A percentile compares a stretch with the other conserved stretches of the same genome.
Conservation (phyloP, 305 asterid genomes). For the Fraxinus sp. region DNA sequence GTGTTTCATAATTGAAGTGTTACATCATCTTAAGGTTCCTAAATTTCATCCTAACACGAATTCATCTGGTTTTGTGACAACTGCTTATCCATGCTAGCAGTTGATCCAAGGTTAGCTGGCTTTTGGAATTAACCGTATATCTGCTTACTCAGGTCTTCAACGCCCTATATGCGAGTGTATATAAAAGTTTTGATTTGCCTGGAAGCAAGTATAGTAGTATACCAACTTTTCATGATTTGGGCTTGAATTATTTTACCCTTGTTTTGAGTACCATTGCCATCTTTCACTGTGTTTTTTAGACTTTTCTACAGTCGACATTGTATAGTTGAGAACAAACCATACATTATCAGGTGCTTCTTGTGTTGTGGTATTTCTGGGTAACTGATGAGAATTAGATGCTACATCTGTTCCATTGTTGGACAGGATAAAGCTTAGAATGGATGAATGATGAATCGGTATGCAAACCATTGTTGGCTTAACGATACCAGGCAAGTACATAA, state of each 20-base stretch:
- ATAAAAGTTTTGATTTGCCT: constrained; percentile 58
- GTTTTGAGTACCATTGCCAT: not conserved
- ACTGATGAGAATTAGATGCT: not conserved
- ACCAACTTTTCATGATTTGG: constrained; percentile 37
- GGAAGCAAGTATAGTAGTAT: constrained; percentile 34
- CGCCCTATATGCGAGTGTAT: constrained; percentile 54
- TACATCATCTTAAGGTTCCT: not conserved
- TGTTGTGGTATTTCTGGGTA: not conserved
- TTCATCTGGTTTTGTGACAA: constrained; percentile 33
- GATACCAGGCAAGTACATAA: not conserved
- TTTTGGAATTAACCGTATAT: not conserved
- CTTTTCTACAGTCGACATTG: not conserved
- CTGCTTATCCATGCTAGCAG: constrained; percentile 35
- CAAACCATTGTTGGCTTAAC: not conserved
- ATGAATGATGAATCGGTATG: not conserved
- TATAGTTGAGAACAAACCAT: not conserved
- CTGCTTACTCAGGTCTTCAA: constrained; percentile 16
- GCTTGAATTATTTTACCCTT: not conserved
- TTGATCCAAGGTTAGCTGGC: constrained; percentile 9
- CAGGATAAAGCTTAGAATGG: not conserved
- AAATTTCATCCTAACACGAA: constrained; percentile 37
- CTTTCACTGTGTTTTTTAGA: not conserved
- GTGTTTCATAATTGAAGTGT: not conserved
- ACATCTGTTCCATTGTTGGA: not conserved
- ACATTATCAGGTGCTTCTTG: not conserved